phyloP scores from a whole-genome alignment of 345 rosid genomes.

The Camelina hispida region DNA sequence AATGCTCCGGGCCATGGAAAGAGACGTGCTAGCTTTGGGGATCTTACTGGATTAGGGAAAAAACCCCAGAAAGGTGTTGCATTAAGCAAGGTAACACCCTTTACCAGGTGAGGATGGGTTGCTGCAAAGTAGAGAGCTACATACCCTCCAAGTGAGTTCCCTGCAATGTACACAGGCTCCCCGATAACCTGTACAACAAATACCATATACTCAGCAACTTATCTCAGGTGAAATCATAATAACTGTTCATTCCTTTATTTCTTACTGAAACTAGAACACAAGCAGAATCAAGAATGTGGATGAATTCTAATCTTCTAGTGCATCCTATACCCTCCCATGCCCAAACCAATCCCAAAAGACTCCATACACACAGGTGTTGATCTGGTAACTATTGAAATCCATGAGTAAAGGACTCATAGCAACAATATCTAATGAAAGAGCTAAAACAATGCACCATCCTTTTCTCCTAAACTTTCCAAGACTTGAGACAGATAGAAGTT shows the following conservation, averaged over 20 bases:
- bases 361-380: slow-evolving; percentile 1
- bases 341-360: slow-evolving; percentile 21
- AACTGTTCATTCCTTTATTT: neutral
- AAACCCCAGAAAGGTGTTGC: slow-evolving; percentile 99
- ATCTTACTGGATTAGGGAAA: slow-evolving; percentile 78
- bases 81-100: slow-evolving; percentile 87
- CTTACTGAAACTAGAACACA: slow-evolving; percentile 2
- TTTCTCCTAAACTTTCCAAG: neutral
- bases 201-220: slow-evolving; percentile 17
- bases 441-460: neutral
- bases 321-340: neutral
- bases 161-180: slow-evolving; percentile 88
- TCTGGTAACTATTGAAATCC: slow-evolving; percentile 1
- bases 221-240: neutral
- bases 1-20: slow-evolving; percentile 93
- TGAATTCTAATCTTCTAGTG: neutral
- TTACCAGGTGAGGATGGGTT: slow-evolving; percentile 76
- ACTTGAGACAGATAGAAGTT: neutral
- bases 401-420: neutral
- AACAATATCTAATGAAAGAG: neutral
- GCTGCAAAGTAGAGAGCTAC: slow-evolving; percentile 92
- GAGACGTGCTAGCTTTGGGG: slow-evolving; percentile 69
- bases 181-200: slow-evolving; percentile 68
- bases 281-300: neutral
- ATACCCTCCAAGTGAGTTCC: slow-evolving; percentile 94